Percentiles rank a stretch among this genome's conserved stretches.
phyloP scores from a whole-genome alignment of 805 yeast species.

The Teunomyces funiuensis region DNA sequence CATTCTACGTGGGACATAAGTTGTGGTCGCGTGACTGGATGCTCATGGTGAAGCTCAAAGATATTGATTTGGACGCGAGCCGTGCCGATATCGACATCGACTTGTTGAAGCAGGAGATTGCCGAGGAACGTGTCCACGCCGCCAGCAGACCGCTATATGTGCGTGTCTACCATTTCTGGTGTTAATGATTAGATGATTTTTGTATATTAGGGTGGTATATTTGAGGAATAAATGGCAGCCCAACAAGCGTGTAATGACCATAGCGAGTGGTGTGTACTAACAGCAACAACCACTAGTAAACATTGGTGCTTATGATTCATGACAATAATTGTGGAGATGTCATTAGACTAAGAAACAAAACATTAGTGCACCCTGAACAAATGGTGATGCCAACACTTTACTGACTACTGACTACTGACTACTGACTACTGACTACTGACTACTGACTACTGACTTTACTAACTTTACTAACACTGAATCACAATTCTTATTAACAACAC shows the following conservation, averaged over 20 bases:
- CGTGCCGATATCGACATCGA: conserved; percentile 12
- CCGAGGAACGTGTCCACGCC: conserved; percentile 17
- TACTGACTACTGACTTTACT: too few relatives aligned
- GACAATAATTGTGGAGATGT: too few relatives aligned
- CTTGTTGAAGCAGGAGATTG: conserved; percentile 12
- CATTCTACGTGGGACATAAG: conserved; percentile 15
- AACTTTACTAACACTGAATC: too few relatives aligned
- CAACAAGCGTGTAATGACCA: not conserved
- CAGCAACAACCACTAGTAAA: too few relatives aligned
- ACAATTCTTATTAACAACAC: too few relatives aligned
- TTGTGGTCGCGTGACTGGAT: conserved; percentile 11
- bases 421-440: too few relatives aligned
- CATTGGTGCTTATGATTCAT: too few relatives aligned
- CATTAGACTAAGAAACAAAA: too few relatives aligned
- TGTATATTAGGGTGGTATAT: not conserved
- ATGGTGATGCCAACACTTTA: too few relatives aligned
- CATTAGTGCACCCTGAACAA: too few relatives aligned
- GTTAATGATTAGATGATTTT: conserved; percentile 6
- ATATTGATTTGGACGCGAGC: conserved; percentile 14
- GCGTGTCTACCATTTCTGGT: conserved; percentile 21
- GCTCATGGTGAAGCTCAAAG: conserved; percentile 7
- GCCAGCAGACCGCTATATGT: conserved; percentile 22
- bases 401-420: too few relatives aligned
- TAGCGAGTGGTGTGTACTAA: not conserved
- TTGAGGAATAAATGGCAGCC: not conserved